Evolutionary conservation across 2,329 filamentous ascomycete species (phyloP).

Genomic region (Paecilomyces dactylethromorphus): DNA sequence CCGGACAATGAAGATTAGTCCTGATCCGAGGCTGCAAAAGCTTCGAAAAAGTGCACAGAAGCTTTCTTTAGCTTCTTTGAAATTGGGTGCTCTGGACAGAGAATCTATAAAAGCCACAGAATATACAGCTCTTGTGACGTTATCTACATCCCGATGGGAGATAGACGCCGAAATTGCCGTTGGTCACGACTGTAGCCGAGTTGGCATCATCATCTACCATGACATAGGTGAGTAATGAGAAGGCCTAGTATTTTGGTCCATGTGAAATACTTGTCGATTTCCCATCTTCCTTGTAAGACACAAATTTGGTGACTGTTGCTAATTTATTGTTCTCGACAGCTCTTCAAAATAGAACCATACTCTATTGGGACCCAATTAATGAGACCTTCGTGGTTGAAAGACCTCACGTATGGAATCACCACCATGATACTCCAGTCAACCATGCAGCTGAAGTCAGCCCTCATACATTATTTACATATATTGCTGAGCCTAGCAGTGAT

Average conservation of each 20-base stretch:
- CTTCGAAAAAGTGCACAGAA: slow-evolving; percentile 20
- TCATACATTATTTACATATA: slow-evolving; percentile 41
- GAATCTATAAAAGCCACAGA: neutral
- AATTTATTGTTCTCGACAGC: slow-evolving; percentile 14
- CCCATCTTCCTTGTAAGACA: neutral
- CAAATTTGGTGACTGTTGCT: neutral
- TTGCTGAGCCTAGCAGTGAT: neutral
- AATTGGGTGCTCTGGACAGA: neutral
- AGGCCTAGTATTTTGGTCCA: neutral
- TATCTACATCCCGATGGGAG: slow-evolving; percentile 19
- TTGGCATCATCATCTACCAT: slow-evolving; percentile 25
- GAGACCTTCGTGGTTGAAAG: slow-evolving; percentile 39
- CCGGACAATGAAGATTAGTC: slow-evolving; percentile 37
- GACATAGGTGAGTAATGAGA: slow-evolving; percentile 8
- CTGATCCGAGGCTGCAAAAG: slow-evolving; percentile 17
- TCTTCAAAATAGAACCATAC: slow-evolving; percentile 23
- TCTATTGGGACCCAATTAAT: slow-evolving; percentile 30
- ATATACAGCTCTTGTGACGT: neutral
- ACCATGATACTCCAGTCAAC: slow-evolving; percentile 24
- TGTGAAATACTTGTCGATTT: neutral
- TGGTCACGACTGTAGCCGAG: slow-evolving; percentile 14
- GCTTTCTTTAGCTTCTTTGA: neutral
- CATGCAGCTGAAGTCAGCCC: slow-evolving; percentile 32
- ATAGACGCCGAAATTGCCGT: slow-evolving; percentile 19
- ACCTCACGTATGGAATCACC: slow-evolving; percentile 19